Evolutionary conservation across 2,329 filamentous ascomycete species (phyloP).

Genomic region (Didymosphaeria variabile): DNA sequence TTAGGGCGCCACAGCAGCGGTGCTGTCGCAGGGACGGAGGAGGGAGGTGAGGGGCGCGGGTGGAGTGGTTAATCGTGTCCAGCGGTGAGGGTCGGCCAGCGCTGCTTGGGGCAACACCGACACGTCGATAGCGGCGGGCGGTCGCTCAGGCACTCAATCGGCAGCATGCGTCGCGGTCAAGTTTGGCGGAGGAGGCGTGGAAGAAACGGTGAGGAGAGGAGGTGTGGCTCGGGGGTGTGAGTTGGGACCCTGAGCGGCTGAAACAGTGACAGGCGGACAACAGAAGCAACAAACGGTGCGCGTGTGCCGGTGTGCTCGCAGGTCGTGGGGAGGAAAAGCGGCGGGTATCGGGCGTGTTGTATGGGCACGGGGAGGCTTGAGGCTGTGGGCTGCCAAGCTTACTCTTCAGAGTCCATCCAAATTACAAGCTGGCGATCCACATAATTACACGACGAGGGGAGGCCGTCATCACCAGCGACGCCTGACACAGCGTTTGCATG

Average conservation of each 20-base stretch:
- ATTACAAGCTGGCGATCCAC: conserved; percentile 10
- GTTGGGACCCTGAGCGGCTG: conserved; percentile 36
- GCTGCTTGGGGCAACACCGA: conserved; percentile 6
- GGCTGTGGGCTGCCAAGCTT: conserved; percentile 11
- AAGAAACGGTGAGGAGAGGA: conserved; percentile 17
- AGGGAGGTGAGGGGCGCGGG: conserved; percentile 12
- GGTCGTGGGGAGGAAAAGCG: conserved; percentile 11
- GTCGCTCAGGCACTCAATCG: conserved; percentile 21
- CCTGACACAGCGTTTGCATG: background rate
- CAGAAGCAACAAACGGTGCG: conserved; percentile 5
- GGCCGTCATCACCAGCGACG: conserved; percentile 4
- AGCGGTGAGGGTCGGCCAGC: conserved; percentile 18
- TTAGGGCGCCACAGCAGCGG: conserved; percentile 11
- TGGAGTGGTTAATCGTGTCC: conserved; percentile 13
- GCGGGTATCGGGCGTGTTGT: conserved; percentile 13
- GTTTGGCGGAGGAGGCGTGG: conserved; percentile 20
- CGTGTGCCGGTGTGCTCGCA: background rate
- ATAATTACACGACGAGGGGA: background rate
- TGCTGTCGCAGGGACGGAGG: background rate
- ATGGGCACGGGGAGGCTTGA: background rate
- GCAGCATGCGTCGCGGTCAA: conserved; percentile 27
- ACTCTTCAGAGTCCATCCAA: conserved; percentile 6
- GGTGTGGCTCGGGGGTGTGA: conserved; percentile 23
- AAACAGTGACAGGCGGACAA: conserved; percentile 33
- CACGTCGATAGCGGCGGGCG: conserved; percentile 4